Percentiles rank a stretch among this genome's conserved stretches.
These are phyloP conservation scores for Boletus huronensis DNA, from an alignment of 768 basidiomycete species.

Conservation along the genomic window DNA sequence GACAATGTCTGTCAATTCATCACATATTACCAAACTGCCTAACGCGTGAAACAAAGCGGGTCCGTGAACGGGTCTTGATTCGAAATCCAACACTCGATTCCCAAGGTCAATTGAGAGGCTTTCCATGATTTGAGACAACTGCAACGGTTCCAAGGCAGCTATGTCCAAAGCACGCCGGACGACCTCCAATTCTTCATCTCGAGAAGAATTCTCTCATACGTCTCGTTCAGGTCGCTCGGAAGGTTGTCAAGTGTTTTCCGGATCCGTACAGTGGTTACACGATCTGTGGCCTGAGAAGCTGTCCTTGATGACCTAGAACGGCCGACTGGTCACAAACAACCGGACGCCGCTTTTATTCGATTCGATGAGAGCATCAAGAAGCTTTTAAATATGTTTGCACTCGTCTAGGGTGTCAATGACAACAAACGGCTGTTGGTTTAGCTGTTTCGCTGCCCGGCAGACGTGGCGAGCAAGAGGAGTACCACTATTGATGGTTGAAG, in stretches of 20 bases:
- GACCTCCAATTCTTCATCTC: background rate
- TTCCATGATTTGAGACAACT: constrained; percentile 8
- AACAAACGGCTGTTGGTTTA: background rate
- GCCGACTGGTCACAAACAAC: constrained; percentile 12
- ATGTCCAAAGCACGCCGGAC: background rate
- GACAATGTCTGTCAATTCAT: constrained; percentile 3
- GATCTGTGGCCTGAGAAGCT: background rate
- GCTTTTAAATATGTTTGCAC: background rate
- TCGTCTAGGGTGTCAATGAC: constrained; percentile 19
- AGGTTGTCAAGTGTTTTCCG: constrained; percentile 1
- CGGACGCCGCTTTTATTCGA: background rate
- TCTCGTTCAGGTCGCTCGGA: constrained; percentile 4
- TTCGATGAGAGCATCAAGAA: background rate
- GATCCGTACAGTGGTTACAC: background rate
- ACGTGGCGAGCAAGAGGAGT: background rate
- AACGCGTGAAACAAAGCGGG: background rate
- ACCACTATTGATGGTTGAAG: background rate
- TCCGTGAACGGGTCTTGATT: constrained; percentile 1
- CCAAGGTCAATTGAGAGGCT: constrained; percentile 1
- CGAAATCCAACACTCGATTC: background rate
- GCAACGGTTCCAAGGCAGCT: constrained; percentile 3
- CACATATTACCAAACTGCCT: background rate
- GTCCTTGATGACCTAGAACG: constrained; percentile 9
- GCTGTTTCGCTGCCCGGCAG: background rate
- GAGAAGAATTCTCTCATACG: constrained; percentile 7